Percentiles rank a stretch among this genome's conserved stretches.
phyloP scores from a whole-genome alignment of 108 stramenopile genomes.

The Aurantiochytrium sp. region DNA sequence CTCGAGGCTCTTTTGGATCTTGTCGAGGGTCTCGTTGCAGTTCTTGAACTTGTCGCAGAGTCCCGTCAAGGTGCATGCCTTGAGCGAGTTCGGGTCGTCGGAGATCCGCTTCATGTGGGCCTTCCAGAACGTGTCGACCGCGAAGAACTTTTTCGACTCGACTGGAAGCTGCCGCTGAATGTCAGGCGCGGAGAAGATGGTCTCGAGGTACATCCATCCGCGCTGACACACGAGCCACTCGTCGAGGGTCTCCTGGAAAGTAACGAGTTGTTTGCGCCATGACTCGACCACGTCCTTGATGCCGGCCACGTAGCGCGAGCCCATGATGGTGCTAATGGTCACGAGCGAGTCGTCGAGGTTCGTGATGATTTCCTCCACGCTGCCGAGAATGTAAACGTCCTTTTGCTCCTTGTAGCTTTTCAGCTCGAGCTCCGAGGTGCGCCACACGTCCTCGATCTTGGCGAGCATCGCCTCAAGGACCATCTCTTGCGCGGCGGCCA shows the following conservation, averaged over 20 bases:
- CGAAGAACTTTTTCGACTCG: slow-evolving; percentile 57
- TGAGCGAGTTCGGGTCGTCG: slow-evolving; percentile 61
- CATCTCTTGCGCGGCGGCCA: slow-evolving; percentile 60
- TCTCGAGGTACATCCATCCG: slow-evolving; percentile 69
- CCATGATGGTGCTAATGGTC: slow-evolving; percentile 66
- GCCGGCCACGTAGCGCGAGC: slow-evolving; percentile 60
- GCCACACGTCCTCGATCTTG: slow-evolving; percentile 55
- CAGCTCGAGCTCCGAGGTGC: slow-evolving; percentile 48
- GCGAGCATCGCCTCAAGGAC: slow-evolving; percentile 64
- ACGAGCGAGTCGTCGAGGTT: slow-evolving; percentile 67
- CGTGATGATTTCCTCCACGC: slow-evolving; percentile 55
- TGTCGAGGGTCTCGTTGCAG: slow-evolving; percentile 61
- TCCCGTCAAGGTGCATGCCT: slow-evolving; percentile 48
- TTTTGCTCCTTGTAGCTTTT: slow-evolving; percentile 60
- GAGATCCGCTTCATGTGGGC: slow-evolving; percentile 54
- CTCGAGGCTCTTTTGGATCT: slow-evolving; percentile 66
- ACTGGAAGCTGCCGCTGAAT: slow-evolving; percentile 65
- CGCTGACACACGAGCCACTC: slow-evolving; percentile 62
- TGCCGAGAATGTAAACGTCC: slow-evolving; percentile 66
- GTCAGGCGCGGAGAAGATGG: slow-evolving; percentile 65
- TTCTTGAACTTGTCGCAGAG: slow-evolving; percentile 53
- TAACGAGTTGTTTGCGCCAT: slow-evolving; percentile 61
- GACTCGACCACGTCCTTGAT: slow-evolving; percentile 56
- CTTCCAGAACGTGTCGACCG: slow-evolving; percentile 62
- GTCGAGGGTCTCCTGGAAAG: slow-evolving; percentile 63